Base-by-base conservation (phyloP, 495 filamentous ascomycete genomes). In the Penicillium parvum region DNA sequence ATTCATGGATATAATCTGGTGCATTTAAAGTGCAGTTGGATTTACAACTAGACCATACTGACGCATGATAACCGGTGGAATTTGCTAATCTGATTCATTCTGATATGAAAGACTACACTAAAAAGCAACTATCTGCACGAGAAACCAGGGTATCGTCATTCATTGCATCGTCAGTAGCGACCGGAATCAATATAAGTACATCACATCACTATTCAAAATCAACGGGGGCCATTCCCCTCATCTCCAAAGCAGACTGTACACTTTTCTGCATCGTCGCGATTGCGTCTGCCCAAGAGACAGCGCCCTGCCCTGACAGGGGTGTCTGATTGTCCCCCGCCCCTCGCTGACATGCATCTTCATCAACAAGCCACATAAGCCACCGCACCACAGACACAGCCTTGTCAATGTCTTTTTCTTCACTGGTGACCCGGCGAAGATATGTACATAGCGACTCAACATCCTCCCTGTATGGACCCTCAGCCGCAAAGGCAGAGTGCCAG, bases 331-430 rank as follows among this genome's bases (percentile, higher is more conserved):
- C 32, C 11, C 45, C 41, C 9, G 51, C 15, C 0, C 17, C 37
- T 3, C 26, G 50, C 15, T 37, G 26, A 15, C 47, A 28, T 19
- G 37, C 30, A 7, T 61, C 62, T 29, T 84, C 79, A 19, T 75
- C 77, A 18, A 92, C 64, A 2, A 90, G 61, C 80, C 84, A 89
- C 10, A 57, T 73, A 21, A 95, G 38, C 88, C 88, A 95, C 47
- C 67, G 75, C 1, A 83, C 71, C 5, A 89, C 63, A 5, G 74
- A 76, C 0, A 79, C 73, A 4, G 78, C 85, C 61, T 92, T 92
- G 12, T 75, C 79, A 65, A 95, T 69, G 58, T 95, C 78, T 45
- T 72, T 68, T 63, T 95, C 90, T 19, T 88, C 82, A 3, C 60
- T 23, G 0, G 91, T 75, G 5, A 95, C 87, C 22, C 72, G 72